Base-by-base conservation (phyloP, 2,329 filamentous ascomycete species). In the Harringtonia lauricola region DNA sequence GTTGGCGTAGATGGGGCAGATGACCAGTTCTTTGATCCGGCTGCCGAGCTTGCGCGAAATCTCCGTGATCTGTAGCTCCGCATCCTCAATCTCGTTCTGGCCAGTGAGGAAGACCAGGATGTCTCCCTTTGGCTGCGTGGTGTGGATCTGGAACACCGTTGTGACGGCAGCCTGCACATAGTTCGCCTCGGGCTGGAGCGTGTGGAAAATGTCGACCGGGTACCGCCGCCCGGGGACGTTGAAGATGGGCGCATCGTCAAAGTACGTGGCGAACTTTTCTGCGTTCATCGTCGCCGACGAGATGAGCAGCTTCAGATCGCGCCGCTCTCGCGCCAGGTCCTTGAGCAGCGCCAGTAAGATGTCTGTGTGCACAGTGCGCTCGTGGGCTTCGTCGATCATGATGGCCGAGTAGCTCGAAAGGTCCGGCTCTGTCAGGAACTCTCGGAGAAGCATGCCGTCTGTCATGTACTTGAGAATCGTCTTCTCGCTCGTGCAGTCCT, bases 381-480 rank as follows among this genome's bases (percentile, higher is more conserved):
- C 92, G 74, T 98, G 92, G 1, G 92, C 92, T 60, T 98, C 92
- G 58, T 98, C 92, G 45, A 98, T 90, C 82, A 98, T 95, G 49
- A 98, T 65, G 13, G 82, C 86, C 6, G 86, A 85, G 54, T 96
- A 96, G 15, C 79, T 79, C 2, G 79, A 75, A 7, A 96, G 67
- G 52, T 90, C 81, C 0, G 90, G 89, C 55, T 94, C 87, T 0
- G 86, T 90, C 65, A 95, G 77, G 51, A 95, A 84, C 58, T 95
- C 87, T 57, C 88, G 75, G 26, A 96, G 68, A 33, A 96, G 68
- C 83, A 96, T 94, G 58, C 92, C 92, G 56, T 98, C 92, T 0
- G 92, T 98, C 84, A 94, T 90, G 63, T 95, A 96, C 62, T 95
- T 94, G 43, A 98, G 65, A 8, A 90, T 71, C 0, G 92, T 96